phyloP scores from a whole-genome alignment of 164 flowering plant genomes.

The Buxus sempervirens region DNA sequence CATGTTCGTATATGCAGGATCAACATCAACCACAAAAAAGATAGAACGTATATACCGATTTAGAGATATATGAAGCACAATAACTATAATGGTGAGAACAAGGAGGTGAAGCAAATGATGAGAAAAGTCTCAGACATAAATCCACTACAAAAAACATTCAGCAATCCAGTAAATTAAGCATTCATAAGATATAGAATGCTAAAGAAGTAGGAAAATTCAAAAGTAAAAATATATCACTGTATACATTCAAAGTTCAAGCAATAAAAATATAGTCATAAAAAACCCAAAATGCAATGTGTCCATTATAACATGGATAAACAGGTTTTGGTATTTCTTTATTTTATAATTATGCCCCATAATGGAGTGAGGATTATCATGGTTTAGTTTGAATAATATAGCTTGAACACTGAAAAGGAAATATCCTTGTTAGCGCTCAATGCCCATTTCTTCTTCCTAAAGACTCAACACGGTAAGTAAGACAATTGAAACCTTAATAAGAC shows the following conservation, averaged over 20 bases:
- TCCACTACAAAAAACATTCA: neutral
- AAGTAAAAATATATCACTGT: neutral
- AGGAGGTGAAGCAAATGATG: neutral
- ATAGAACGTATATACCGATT: neutral
- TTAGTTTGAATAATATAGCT: too few species aligned
- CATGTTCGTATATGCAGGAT: conserved; percentile 9
- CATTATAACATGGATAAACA: neutral
- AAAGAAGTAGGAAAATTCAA: neutral
- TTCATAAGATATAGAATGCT: neutral
- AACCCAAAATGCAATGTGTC: neutral
- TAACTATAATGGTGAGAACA: neutral
- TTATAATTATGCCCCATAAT: too few species aligned
- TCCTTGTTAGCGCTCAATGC: too few species aligned
- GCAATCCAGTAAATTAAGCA: neutral
- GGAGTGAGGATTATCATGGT: too few species aligned
- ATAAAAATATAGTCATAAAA: neutral
- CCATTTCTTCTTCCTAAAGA: too few species aligned
- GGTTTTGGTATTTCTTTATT: too few species aligned
- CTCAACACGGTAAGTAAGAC: too few species aligned
- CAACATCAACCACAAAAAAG: neutral
- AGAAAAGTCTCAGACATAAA: neutral
- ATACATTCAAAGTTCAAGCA: neutral
- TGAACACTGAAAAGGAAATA: too few species aligned
- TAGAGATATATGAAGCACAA: neutral
- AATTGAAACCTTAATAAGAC: too few species aligned